A percentile compares a stretch with the other conserved stretches of the same genome.
Conservation (phyloP, 2,329 filamentous ascomycete species). For the Stagonosporopsis rhizophila region DNA sequence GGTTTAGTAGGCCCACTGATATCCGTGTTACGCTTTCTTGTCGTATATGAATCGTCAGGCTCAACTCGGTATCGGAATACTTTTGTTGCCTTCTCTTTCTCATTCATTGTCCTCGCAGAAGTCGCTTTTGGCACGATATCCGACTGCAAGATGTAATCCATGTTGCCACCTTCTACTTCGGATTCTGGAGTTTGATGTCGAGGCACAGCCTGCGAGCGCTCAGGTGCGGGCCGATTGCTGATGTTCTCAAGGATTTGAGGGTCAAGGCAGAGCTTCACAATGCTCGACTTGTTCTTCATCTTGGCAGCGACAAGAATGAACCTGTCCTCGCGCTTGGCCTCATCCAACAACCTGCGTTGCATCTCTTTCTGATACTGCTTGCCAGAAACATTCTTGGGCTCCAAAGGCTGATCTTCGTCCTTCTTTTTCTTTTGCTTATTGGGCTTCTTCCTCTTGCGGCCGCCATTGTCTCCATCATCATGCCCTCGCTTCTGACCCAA, state of each 20-base stretch:
- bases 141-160: conserved; percentile 46
- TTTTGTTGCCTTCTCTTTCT: conserved; percentile 43
- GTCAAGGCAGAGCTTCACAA: conserved; percentile 52
- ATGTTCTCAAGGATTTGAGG: conserved; percentile 48
- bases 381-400: conserved; percentile 53
- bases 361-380: conserved; percentile 58
- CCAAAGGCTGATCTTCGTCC: conserved; percentile 40
- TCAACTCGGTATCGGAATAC: conserved; percentile 49
- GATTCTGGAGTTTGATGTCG: conserved; percentile 31
- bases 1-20: conserved; percentile 31
- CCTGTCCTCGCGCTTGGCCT: conserved; percentile 53
- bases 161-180: conserved; percentile 30
- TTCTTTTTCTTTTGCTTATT: conserved; percentile 45
- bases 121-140: conserved; percentile 39
- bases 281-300: conserved; percentile 54
- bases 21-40: conserved; percentile 37
- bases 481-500: conserved; percentile 42
- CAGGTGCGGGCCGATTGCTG: conserved; percentile 39
- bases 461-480: conserved; percentile 36
- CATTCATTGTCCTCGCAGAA: conserved; percentile 18
- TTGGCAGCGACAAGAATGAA: conserved; percentile 56
- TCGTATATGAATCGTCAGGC: conserved; percentile 52
- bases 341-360: conserved; percentile 52
- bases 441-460: conserved; percentile 26
- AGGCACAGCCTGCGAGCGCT: conserved; percentile 24